Conservation (phyloP, 257 asterid genomes). For the Solanum virginianum region DNA sequence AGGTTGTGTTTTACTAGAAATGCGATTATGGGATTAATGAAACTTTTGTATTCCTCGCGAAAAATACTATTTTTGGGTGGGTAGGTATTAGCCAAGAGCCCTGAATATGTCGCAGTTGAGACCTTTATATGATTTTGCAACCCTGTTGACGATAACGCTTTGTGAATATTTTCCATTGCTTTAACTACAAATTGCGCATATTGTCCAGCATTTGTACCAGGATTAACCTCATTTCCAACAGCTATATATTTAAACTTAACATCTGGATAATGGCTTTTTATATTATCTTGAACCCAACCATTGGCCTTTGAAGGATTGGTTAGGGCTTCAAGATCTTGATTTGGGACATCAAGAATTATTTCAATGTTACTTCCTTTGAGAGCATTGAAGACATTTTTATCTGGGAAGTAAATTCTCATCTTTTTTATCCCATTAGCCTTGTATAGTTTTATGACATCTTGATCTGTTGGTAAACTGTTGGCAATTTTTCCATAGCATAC, state of each 20-base stretch:
- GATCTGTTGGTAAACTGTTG: slow-evolving; percentile 15
- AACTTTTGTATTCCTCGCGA: background rate
- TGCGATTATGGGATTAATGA: slow-evolving; percentile 8
- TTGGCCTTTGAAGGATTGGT: slow-evolving; percentile 1
- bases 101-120: slow-evolving; percentile 11
- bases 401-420: slow-evolving; percentile 17
- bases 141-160: background rate
- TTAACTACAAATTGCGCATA: background rate
- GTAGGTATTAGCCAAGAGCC: background rate
- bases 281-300: slow-evolving; percentile 20
- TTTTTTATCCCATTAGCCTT: slow-evolving; percentile 3
- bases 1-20: slow-evolving; percentile 1
- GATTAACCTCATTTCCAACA: slow-evolving; percentile 25
- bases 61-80: slow-evolving; percentile 23
- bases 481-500: slow-evolving; percentile 21
- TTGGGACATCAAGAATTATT: slow-evolving; percentile 16
- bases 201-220: background rate
- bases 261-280: background rate
- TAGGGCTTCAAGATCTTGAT: slow-evolving; percentile 7
- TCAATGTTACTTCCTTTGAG: slow-evolving; percentile 19
- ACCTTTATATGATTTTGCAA: slow-evolving; percentile 14
- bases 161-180: slow-evolving; percentile 19
- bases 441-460: slow-evolving; percentile 18
- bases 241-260: slow-evolving; percentile 24
- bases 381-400: slow-evolving; percentile 6